Evolutionary conservation across 129 eudicot genomes (phyloP).

Genomic region (Flaveria bidentis): DNA sequence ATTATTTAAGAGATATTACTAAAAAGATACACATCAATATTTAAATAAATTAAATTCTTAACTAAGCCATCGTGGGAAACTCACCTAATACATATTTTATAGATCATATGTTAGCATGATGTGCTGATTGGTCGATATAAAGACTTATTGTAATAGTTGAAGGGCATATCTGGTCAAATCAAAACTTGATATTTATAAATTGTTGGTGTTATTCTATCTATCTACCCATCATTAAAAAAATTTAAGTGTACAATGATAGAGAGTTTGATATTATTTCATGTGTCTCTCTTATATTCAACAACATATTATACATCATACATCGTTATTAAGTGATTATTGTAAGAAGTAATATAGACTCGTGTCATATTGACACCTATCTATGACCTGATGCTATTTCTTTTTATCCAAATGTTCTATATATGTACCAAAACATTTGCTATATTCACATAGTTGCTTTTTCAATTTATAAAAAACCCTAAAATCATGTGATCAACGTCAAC

Average conservation of each 20-base stretch:
- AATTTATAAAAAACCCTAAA: background rate
- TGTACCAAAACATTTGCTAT: background rate
- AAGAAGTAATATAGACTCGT: background rate
- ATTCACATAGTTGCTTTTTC: background rate
- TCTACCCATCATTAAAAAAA: background rate
- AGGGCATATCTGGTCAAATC: background rate
- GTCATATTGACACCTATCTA: background rate
- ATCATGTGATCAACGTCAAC: background rate
- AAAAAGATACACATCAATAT: background rate
- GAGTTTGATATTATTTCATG: background rate
- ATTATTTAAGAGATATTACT: background rate
- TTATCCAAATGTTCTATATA: background rate
- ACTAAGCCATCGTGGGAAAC: background rate
- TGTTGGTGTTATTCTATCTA: background rate
- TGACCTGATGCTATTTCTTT: background rate
- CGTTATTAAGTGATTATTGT: background rate
- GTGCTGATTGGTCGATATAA: background rate
- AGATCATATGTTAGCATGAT: background rate
- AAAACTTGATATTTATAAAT: background rate
- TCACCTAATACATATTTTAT: conserved; percentile 4
- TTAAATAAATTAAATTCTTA: background rate
- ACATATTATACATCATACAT: background rate
- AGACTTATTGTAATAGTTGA: background rate
- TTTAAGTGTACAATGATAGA: too few species aligned
- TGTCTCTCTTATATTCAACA: background rate